phyloP scores from a whole-genome alignment of 345 rosid genomes.

The Eucalyptus sp. region DNA sequence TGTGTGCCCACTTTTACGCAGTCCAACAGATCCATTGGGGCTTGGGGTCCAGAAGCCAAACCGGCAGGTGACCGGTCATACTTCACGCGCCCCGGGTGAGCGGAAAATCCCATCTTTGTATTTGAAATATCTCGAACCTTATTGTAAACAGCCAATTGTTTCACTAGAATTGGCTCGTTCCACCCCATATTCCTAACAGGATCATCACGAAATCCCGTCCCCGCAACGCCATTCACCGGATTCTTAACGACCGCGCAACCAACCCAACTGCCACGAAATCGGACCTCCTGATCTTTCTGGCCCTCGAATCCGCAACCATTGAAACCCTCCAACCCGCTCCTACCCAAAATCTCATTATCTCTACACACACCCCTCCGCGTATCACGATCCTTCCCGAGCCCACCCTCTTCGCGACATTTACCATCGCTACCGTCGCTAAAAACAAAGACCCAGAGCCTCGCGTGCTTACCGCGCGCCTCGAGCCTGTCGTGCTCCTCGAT shows the following conservation, averaged over 20 bases:
- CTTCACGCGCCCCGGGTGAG: background rate
- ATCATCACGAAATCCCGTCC: background rate
- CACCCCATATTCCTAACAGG: background rate
- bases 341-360: background rate
- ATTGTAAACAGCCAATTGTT: background rate
- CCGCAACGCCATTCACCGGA: background rate
- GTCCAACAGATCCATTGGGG: background rate
- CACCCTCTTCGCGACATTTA: background rate
- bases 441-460: conserved; percentile 14
- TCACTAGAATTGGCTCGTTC: background rate
- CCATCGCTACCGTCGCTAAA: background rate
- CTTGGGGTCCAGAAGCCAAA: background rate
- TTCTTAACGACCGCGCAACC: background rate
- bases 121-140: background rate
- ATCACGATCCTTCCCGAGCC: background rate
- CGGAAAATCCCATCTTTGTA: background rate
- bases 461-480: background rate
- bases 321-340: background rate
- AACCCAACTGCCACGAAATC: background rate
- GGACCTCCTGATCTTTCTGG: background rate
- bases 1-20: background rate
- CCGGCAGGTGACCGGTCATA: background rate
- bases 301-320: background rate
- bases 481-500: conserved; percentile 11
- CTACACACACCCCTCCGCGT: background rate